Evolutionary conservation across 805 yeast species (phyloP), one percentile per base, ranked within the genome.

Genomic region (Pichia gijzeniarum): DNA sequence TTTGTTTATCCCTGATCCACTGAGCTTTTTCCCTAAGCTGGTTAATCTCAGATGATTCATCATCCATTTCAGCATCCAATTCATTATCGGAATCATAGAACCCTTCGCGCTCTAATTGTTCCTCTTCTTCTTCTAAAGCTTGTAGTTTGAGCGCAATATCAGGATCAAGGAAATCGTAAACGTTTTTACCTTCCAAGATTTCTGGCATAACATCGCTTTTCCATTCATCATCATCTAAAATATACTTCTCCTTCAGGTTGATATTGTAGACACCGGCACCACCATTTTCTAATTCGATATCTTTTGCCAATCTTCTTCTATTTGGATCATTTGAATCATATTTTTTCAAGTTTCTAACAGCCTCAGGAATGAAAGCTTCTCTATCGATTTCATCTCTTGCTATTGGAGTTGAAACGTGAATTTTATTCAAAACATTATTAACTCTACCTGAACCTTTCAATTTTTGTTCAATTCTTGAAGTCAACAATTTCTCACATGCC

Each of bases 241-340:
- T 56, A 68, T 95, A 93, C 60, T 82, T 85, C 62, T 91, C 98
- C 65, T 89, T 87, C 70, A 93, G 74, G 71, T 93, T 89, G 62
- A 93, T 79, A 71, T 89, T 93, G 74, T 71, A 93, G 31, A 93
- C 99, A 74, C 99, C 99, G 37, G 99, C 97, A 63, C 99, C 99
- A 63, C 99, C 99, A 59, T 93, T 87, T 64, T 85, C 96, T 41
- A 76, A 83, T 71, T 93, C 99, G 51, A 89, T 73, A 62, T 93
- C 98, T 60, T 87, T 78, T 34, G 95, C 89, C 59, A 93, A 76
- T 54, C 60, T 73, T 62, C 89, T 78, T 65, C 95, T 80, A 60
- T 84, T 75, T 53, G 95, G 93, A 67, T 88, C 96, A 54, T 75
- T 74, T 19, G 73, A 64, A 66, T 87, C 93, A 62, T 84, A 89